phyloP scores from a whole-genome alignment of 352 stramenopile genomes.

The Globisporangium orthogonon region DNA sequence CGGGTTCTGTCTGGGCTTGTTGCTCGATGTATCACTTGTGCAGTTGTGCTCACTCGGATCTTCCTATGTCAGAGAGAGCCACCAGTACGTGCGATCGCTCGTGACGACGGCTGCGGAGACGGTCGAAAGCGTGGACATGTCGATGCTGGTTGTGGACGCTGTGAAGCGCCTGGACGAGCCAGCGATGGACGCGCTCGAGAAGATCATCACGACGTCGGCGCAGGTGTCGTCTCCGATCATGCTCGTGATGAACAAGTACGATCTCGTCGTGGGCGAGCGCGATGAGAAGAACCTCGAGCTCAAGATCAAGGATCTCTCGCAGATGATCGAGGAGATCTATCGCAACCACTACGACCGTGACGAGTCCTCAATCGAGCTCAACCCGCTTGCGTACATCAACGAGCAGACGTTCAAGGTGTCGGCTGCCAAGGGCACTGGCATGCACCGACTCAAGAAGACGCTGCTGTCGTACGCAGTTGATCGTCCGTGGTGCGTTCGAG shows the following conservation, averaged over 20 bases:
- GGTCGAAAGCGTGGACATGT: slow-evolving; percentile 77
- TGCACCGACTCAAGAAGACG: slow-evolving; percentile 56
- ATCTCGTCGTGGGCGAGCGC: slow-evolving; percentile 40
- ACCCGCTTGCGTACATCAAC: slow-evolving; percentile 64
- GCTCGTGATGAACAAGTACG: slow-evolving; percentile 86
- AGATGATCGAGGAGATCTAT: slow-evolving; percentile 83
- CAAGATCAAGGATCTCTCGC: slow-evolving; percentile 67
- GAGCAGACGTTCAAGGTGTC: slow-evolving; percentile 76
- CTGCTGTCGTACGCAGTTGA: slow-evolving; percentile 63
- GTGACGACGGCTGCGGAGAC: slow-evolving; percentile 76
- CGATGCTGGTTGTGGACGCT: slow-evolving; percentile 79
- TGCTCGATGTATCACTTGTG: neutral
- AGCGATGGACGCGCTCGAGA: slow-evolving; percentile 69
- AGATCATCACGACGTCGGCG: slow-evolving; percentile 73
- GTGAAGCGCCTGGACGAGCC: slow-evolving; percentile 79
- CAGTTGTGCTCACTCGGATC: neutral
- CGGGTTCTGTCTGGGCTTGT: neutral
- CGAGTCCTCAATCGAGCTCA: slow-evolving; percentile 41
- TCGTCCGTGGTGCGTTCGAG: slow-evolving; percentile 37
- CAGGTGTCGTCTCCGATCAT: slow-evolving; percentile 71
- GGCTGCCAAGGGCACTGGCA: slow-evolving; percentile 62
- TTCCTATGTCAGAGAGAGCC: slow-evolving; percentile 35
- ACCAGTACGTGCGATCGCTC: slow-evolving; percentile 77
- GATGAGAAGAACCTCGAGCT: slow-evolving; percentile 52
- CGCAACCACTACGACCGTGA: slow-evolving; percentile 53